Evolutionary conservation across 108 stramenopile species (phyloP).

Genomic region (Conticribra weissflogii): DNA sequence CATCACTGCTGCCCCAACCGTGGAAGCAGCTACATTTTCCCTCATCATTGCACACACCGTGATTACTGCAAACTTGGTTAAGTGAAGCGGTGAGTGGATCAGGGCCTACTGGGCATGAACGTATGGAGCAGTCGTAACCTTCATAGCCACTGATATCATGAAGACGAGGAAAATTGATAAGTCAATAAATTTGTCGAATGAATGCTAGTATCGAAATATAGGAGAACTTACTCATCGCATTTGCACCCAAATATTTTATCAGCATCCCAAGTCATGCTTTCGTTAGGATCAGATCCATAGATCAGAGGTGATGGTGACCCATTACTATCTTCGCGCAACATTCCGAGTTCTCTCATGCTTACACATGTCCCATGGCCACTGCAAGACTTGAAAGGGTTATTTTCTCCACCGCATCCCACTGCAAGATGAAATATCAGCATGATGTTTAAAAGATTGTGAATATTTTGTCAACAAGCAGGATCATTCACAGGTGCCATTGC

Average conservation of each 20-base stretch:
- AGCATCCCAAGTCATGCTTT: slow-evolving; percentile 72
- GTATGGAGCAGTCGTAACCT: slow-evolving; percentile 64
- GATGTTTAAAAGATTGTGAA: too few species aligned
- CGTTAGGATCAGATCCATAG: slow-evolving; percentile 61
- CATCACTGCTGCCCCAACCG: slow-evolving; percentile 53
- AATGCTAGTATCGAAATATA: too few species aligned
- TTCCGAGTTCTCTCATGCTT: slow-evolving; percentile 69
- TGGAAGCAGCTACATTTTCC: slow-evolving; percentile 57
- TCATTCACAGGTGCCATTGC: not conserved
- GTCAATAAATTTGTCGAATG: too few species aligned
- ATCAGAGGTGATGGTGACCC: slow-evolving; percentile 35
- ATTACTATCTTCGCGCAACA: slow-evolving; percentile 33
- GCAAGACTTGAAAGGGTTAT: slow-evolving; percentile 43
- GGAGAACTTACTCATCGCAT: not conserved
- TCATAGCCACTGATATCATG: slow-evolving; percentile 78
- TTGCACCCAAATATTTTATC: slow-evolving; percentile 70
- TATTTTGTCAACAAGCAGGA: not conserved
- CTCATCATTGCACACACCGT: slow-evolving; percentile 52
- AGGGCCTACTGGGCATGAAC: slow-evolving; percentile 66
- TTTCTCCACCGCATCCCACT: slow-evolving; percentile 49
- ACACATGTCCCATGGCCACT: slow-evolving; percentile 71
- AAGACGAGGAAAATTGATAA: slow-evolving; percentile 25
- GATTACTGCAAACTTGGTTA: slow-evolving; percentile 52
- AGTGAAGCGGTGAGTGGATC: slow-evolving; percentile 55
- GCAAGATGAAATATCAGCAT: not conserved